Evolutionary conservation across 1,139 yeast species (phyloP).

Genomic region (Geotrichum klebahnii): DNA sequence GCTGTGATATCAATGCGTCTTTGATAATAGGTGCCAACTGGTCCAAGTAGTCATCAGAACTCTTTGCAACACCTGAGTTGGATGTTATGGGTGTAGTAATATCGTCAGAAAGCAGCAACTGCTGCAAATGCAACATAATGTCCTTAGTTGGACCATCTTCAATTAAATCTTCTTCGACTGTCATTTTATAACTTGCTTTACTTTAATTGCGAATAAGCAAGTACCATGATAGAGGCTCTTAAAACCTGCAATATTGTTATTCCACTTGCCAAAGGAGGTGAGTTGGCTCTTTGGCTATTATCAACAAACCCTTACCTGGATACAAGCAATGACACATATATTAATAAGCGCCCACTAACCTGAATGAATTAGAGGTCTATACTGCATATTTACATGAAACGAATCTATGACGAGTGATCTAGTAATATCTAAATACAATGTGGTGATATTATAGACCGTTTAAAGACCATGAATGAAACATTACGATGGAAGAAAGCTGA

Average conservation of each 20-base stretch:
- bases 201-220: neutral
- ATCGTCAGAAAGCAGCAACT: constrained; percentile 20
- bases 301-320: neutral
- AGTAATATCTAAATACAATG: too few relatives aligned
- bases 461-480: too few relatives aligned
- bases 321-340: neutral
- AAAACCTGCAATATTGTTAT: neutral
- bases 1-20: constrained; percentile 56
- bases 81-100: neutral
- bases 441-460: too few relatives aligned
- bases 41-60: constrained; percentile 62
- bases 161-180: constrained; percentile 11
- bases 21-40: constrained; percentile 76
- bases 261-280: neutral
- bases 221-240: neutral
- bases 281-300: neutral
- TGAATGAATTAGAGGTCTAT: too few relatives aligned
- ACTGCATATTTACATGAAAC: too few relatives aligned
- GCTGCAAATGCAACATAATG: constrained; percentile 22
- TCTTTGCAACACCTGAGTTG: constrained; percentile 5
- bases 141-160: constrained; percentile 21
- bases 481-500: too few relatives aligned
- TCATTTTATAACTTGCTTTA: neutral
- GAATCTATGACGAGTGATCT: too few relatives aligned
- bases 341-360: neutral